phyloP scores from a whole-genome alignment of 1,284 basidiomycete species.

The Malassezia restricta region DNA sequence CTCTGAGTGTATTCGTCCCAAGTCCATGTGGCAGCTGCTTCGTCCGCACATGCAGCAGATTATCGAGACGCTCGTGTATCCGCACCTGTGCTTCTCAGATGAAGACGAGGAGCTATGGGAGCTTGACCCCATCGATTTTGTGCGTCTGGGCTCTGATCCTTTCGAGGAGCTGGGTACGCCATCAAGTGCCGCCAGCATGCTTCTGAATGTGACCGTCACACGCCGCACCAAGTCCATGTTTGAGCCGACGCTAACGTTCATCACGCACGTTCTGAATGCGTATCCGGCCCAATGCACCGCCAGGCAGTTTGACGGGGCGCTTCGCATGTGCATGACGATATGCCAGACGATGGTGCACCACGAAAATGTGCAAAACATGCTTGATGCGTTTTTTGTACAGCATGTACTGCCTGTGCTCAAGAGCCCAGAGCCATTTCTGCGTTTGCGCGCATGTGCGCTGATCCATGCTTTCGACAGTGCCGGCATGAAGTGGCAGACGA shows the following conservation, averaged over 20 bases:
- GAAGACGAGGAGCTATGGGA: slow-evolving; percentile 43
- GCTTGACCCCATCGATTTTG: slow-evolving; percentile 39
- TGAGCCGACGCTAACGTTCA: slow-evolving; percentile 36
- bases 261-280: slow-evolving; percentile 35
- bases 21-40: slow-evolving; percentile 39
- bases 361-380: slow-evolving; percentile 25
- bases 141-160: slow-evolving; percentile 34
- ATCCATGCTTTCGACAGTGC: slow-evolving; percentile 35
- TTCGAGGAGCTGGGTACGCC: slow-evolving; percentile 36
- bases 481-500: slow-evolving; percentile 35
- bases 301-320: slow-evolving; percentile 40
- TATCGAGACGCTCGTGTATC: slow-evolving; percentile 38
- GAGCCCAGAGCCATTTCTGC: slow-evolving; percentile 32
- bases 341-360: slow-evolving; percentile 33
- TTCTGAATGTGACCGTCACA: slow-evolving; percentile 17
- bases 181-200: slow-evolving; percentile 23
- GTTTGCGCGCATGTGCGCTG: slow-evolving; percentile 35
- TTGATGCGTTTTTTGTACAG: slow-evolving; percentile 38
- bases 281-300: slow-evolving; percentile 27
- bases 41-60: slow-evolving; percentile 37
- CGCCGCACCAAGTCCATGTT: slow-evolving; percentile 37
- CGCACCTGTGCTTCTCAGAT: slow-evolving; percentile 35
- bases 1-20: slow-evolving; percentile 39
- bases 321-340: slow-evolving; percentile 34
- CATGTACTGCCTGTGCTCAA: slow-evolving; percentile 38